Evolutionary conservation across 805 yeast genomes (phyloP).

Genomic region (Alloascoidea africana): DNA sequence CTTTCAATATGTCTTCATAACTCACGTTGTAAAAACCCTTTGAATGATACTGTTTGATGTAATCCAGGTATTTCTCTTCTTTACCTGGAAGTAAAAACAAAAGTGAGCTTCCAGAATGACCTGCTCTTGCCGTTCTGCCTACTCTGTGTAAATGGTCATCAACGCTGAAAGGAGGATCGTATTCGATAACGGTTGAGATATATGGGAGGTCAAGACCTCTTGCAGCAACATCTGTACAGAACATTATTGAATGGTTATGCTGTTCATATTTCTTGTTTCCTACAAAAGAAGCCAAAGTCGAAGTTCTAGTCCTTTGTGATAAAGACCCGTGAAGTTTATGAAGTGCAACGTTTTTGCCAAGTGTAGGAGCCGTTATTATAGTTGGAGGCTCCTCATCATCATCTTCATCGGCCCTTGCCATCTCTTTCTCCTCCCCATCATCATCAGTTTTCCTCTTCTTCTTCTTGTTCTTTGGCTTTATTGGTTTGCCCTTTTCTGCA

Average conservation of each 20-base stretch:
- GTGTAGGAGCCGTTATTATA: constrained; percentile 35
- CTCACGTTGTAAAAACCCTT: constrained; percentile 27
- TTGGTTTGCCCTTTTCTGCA: constrained; percentile 34
- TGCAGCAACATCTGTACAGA: constrained; percentile 96
- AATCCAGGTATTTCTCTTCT: constrained; percentile 72
- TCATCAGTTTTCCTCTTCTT: constrained; percentile 18
- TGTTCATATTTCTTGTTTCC: constrained; percentile 17
- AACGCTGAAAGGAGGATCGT: constrained; percentile 87
- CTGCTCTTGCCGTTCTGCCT: constrained; percentile 98
- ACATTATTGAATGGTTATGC: constrained; percentile 43
- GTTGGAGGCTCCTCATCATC: constrained; percentile 19
- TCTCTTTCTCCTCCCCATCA: constrained; percentile 16
- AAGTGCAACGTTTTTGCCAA: constrained; percentile 31
- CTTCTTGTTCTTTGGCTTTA: constrained; percentile 19
- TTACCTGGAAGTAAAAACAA: constrained; percentile 76
- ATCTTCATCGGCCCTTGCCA: constrained; percentile 5
- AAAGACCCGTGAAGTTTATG: constrained; percentile 84
- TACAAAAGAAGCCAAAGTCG: constrained; percentile 51
- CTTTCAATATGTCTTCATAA: constrained; percentile 26
- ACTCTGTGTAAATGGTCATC: constrained; percentile 95
- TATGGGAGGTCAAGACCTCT: constrained; percentile 90
- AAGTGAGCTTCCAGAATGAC: constrained; percentile 63
- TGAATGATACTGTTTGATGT: constrained; percentile 41
- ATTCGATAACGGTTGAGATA: constrained; percentile 76
- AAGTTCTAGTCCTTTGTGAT: constrained; percentile 67